A percentile compares a stretch with the other conserved stretches of the same genome.
Evolutionary conservation across 2,329 filamentous ascomycete genomes (phyloP).

Genomic region (Balansia obtecta): DNA sequence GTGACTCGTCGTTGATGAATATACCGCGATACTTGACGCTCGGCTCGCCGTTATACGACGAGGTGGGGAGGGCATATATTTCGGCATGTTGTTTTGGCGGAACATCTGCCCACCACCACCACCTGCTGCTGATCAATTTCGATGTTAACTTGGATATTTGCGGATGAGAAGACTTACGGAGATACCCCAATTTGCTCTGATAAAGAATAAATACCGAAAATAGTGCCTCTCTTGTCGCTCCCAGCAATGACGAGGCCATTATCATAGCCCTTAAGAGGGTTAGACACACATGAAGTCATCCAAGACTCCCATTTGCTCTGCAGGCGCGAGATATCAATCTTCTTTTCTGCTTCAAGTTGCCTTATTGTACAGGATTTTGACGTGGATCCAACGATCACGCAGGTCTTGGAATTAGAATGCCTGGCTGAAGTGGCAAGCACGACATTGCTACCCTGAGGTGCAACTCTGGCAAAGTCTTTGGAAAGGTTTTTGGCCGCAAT

Average conservation of each 20-base stretch:
- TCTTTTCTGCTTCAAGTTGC: constrained; percentile 8
- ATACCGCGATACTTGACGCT: constrained; percentile 48
- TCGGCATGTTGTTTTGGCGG: constrained; percentile 30
- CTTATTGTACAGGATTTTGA: constrained; percentile 11
- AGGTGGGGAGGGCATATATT: constrained; percentile 32
- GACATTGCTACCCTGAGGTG: constrained; percentile 7
- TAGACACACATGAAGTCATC: constrained; percentile 32
- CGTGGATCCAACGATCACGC: constrained; percentile 14
- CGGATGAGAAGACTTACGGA: constrained; percentile 18
- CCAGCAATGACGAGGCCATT: constrained; percentile 43
- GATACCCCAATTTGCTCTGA: constrained; percentile 51
- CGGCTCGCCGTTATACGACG: constrained; percentile 29
- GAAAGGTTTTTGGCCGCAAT: constrained; percentile 21
- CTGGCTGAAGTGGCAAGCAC: constrained; percentile 4
- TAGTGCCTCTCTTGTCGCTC: constrained; percentile 45
- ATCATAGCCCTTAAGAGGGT: constrained; percentile 28
- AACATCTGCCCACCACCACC: constrained; percentile 50
- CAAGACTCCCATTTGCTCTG: constrained; percentile 44
- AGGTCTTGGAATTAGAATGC: constrained; percentile 5
- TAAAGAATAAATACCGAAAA: constrained; percentile 47
- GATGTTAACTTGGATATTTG: background rate
- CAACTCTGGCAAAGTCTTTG: constrained; percentile 16
- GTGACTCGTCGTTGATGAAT: constrained; percentile 44
- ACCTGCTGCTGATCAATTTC: constrained; percentile 16
- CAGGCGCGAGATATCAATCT: constrained; percentile 12